Percentiles rank a stretch among this genome's conserved stretches.
Conservation (phyloP, 2,329 filamentous ascomycete species). For the Hymenoscyphus salicellus region DNA sequence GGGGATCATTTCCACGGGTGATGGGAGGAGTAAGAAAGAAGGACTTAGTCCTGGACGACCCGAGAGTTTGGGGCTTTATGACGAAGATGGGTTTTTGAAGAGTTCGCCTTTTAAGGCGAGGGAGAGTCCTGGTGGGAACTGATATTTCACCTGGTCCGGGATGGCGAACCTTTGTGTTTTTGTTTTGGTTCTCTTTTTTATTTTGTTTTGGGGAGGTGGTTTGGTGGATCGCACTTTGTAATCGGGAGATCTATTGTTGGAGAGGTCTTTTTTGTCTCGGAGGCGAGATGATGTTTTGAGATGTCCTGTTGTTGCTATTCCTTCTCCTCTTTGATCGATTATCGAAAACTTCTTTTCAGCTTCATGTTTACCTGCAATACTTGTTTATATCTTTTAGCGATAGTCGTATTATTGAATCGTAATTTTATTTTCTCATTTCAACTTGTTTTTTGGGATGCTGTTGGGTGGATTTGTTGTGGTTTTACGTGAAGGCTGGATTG, state of each 20-base stretch:
- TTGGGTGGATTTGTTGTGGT: no score
- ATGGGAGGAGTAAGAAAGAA: background rate
- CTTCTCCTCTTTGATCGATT: background rate
- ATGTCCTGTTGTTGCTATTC: background rate
- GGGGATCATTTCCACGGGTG: background rate
- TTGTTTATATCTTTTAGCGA: background rate
- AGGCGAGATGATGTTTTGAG: background rate
- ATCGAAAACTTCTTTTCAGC: no score
- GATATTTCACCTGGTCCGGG: background rate
- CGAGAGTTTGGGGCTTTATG: constrained; percentile 26
- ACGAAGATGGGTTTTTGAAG: constrained; percentile 29
- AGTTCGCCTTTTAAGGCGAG: constrained; percentile 16
- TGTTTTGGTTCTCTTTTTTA: background rate
- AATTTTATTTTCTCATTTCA: background rate
- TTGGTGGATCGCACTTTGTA: background rate
- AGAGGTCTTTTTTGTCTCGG: no score
- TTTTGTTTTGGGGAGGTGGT: background rate
- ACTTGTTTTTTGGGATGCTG: no score
- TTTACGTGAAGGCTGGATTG: no score
- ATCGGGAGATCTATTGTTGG: background rate
- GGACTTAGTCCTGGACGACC: constrained; percentile 3
- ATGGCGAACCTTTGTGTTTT: background rate
- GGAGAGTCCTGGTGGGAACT: background rate
- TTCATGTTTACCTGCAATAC: background rate
- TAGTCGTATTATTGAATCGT: background rate